These are phyloP conservation scores for Penicillium paradoxum DNA, from an alignment of 495 filamentous ascomycete species.

Conservation along the genomic window DNA sequence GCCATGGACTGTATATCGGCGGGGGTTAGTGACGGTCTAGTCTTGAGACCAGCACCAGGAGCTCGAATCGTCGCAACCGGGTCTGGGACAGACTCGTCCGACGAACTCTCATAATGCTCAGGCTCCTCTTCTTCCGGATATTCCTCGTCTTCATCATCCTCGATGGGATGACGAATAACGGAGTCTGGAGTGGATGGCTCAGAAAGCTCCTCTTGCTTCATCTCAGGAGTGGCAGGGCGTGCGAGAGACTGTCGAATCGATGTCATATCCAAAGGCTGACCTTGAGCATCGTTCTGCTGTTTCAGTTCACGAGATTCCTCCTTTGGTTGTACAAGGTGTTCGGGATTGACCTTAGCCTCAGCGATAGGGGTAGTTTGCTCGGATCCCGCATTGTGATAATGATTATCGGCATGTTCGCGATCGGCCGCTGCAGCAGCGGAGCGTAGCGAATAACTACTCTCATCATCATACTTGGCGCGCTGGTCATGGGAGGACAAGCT, in stretches of 20 bases:
- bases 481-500: slow-evolving; percentile 43
- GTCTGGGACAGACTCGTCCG: slow-evolving; percentile 63
- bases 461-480: slow-evolving; percentile 39
- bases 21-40: slow-evolving; percentile 79
- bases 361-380: slow-evolving; percentile 33
- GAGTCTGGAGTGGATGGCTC: slow-evolving; percentile 83
- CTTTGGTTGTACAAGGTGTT: not conserved
- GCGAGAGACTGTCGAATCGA: slow-evolving; percentile 47
- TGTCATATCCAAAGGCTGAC: slow-evolving; percentile 40
- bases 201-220: slow-evolving; percentile 43
- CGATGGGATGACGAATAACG: slow-evolving; percentile 76
- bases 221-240: slow-evolving; percentile 62
- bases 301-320: not conserved
- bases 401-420: not conserved
- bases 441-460: slow-evolving; percentile 49
- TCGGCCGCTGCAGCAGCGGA: slow-evolving; percentile 27
- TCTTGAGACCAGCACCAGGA: slow-evolving; percentile 82
- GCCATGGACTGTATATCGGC: slow-evolving; percentile 85
- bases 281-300: not conserved
- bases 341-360: not conserved
- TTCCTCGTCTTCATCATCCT: slow-evolving; percentile 31
- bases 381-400: slow-evolving; percentile 3
- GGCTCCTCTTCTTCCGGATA: slow-evolving; percentile 26
- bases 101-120: slow-evolving; percentile 17
- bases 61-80: slow-evolving; percentile 85